Percentiles rank a stretch among this genome's conserved stretches.
phyloP scores from a whole-genome alignment of 2,329 filamentous ascomycete species.

The Diplodia seriata region DNA sequence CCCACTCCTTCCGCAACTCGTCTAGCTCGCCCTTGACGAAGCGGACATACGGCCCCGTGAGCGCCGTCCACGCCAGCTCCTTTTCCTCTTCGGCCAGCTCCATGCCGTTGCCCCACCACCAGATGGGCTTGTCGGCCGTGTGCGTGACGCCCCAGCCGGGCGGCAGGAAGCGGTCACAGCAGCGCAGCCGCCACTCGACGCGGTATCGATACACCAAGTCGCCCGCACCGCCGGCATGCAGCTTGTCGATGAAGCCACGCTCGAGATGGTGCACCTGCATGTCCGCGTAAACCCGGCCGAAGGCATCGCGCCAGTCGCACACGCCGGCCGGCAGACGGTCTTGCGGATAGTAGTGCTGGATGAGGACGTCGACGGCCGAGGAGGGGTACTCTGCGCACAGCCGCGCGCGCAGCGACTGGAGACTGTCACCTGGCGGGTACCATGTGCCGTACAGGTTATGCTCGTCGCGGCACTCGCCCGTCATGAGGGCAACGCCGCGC shows the following conservation, averaged over 20 bases:
- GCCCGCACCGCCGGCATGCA: slow-evolving; percentile 53
- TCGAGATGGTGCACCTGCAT: slow-evolving; percentile 63
- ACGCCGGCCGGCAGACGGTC: slow-evolving; percentile 49
- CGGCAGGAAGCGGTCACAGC: slow-evolving; percentile 53
- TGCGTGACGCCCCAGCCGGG: slow-evolving; percentile 62
- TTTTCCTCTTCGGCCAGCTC: slow-evolving; percentile 55
- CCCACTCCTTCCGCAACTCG: slow-evolving; percentile 46
- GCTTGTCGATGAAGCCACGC: slow-evolving; percentile 57
- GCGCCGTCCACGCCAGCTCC: slow-evolving; percentile 45
- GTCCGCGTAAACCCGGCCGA: slow-evolving; percentile 63
- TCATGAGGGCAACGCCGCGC: slow-evolving; percentile 57
- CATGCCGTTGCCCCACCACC: slow-evolving; percentile 60
- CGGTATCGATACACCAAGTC: slow-evolving; percentile 57
- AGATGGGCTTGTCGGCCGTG: slow-evolving; percentile 60
- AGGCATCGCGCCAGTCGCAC: slow-evolving; percentile 59
- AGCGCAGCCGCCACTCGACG: slow-evolving; percentile 61
- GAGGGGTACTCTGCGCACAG: slow-evolving; percentile 62
- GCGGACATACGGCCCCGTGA: slow-evolving; percentile 48
- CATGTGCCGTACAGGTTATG: slow-evolving; percentile 60
- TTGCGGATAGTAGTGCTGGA: slow-evolving; percentile 50
- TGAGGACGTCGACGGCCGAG: slow-evolving; percentile 52
- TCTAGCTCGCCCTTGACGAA: slow-evolving; percentile 52
- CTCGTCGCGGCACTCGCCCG: slow-evolving; percentile 63
- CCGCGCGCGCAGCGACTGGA: slow-evolving; percentile 53
- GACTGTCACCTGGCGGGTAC: slow-evolving; percentile 54